Percentiles rank a stretch among this genome's conserved stretches.
These are phyloP conservation scores for Schwanniomyces occidentalis DNA, from an alignment of 805 yeast species.

Conservation along the genomic window DNA sequence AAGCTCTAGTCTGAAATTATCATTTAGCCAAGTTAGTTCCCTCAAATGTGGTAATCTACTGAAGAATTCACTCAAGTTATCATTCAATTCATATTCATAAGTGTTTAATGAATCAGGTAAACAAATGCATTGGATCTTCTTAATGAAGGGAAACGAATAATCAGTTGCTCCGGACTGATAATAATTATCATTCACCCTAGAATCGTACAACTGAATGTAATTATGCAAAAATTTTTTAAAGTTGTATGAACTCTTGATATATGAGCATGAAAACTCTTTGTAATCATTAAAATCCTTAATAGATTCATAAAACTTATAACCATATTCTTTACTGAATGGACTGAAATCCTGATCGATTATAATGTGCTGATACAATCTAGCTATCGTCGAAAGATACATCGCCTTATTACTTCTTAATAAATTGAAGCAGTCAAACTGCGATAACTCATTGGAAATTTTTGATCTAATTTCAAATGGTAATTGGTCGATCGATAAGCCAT, in stretches of 20 bases:
- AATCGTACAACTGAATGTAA: constrained; percentile 9
- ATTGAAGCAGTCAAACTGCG: constrained; percentile 39
- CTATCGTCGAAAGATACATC: constrained; percentile 29
- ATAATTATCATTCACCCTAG: constrained; percentile 2
- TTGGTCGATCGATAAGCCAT: constrained; percentile 17
- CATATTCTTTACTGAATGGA: constrained; percentile 30
- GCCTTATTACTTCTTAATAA: constrained; percentile 28
- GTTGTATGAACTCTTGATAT: constrained; percentile 39
- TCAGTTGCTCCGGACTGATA: constrained; percentile 1
- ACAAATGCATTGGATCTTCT: constrained; percentile 29
- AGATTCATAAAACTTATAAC: constrained; percentile 8
- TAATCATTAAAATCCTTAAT: constrained; percentile 2
- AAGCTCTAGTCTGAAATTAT: constrained; percentile 27
- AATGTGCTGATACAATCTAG: constrained; percentile 38
- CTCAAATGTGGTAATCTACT: constrained; percentile 19
- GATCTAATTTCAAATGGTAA: constrained; percentile 40
- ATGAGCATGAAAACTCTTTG: constrained; percentile 20
- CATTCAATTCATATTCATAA: constrained; percentile 30
- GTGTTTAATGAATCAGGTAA: constrained; percentile 45
- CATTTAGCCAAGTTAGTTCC: constrained; percentile 35
- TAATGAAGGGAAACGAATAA: constrained; percentile 13
- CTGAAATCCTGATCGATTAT: constrained; percentile 39
- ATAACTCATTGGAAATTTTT: constrained; percentile 29
- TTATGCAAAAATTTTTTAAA: constrained; percentile 34
- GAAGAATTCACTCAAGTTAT: constrained; percentile 26